These are phyloP conservation scores for Hippophae tibetana DNA, from an alignment of 306 rosid genomes.

Conservation along the genomic window DNA sequence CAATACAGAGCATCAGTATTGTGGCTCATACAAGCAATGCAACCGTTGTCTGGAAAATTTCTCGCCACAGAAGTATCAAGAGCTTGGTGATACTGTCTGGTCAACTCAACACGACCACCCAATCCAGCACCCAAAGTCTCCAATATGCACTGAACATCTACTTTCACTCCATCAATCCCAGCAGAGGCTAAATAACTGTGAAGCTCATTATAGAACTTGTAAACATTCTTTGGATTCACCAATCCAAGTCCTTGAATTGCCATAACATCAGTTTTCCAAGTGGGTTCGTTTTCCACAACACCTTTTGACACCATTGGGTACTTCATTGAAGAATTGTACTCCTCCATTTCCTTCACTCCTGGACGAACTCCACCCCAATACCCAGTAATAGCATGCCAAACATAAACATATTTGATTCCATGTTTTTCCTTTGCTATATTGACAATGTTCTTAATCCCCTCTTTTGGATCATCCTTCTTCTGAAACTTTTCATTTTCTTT, in stretches of 20 bases:
- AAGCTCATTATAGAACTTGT: conserved; percentile 52
- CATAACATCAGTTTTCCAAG: conserved; percentile 50
- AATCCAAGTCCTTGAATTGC: conserved; percentile 70
- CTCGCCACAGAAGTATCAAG: conserved; percentile 69
- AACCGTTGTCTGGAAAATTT: conserved; percentile 70
- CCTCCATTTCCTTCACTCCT: conserved; percentile 57
- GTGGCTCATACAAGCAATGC: conserved; percentile 95
- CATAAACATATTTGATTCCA: conserved; percentile 60
- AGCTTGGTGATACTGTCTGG: conserved; percentile 72
- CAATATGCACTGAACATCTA: conserved; percentile 80
- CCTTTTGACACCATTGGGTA: conserved; percentile 50
- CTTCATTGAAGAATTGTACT: conserved; percentile 43
- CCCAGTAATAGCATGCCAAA: conserved; percentile 93
- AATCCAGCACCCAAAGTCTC: conserved; percentile 74
- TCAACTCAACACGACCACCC: conserved; percentile 82
- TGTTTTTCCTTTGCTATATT: conserved; percentile 51
- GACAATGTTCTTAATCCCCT: conserved; percentile 55
- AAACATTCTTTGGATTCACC: conserved; percentile 52
- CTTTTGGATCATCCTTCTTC: conserved; percentile 33
- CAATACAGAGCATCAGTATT: conserved; percentile 80
- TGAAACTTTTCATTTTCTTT: conserved; percentile 67
- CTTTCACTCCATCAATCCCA: conserved; percentile 89
- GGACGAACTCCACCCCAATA: conserved; percentile 94
- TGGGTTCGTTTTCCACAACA: conserved; percentile 63
- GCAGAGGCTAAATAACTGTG: conserved; percentile 66